Evolutionary conservation across 768 basidiomycete species (phyloP), one percentile per base, ranked within the genome.

Genomic region (Termitomyces sp.): DNA sequence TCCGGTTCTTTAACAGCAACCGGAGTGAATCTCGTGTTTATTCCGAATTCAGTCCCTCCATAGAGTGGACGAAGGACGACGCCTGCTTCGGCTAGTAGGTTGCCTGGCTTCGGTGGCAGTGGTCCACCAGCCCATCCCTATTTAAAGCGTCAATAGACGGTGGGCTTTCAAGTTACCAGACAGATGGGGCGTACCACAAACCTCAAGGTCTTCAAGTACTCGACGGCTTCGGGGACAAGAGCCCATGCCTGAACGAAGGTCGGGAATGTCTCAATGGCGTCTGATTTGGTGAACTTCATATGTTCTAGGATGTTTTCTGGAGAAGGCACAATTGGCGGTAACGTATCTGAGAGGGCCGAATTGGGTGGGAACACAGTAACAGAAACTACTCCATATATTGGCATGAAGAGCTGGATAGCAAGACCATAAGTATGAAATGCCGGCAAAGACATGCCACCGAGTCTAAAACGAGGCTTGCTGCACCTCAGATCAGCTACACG

Each of bases 361-460:
- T 35, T 50, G 6, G 74, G 76, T 19, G 75, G 69, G 53, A 68
- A 76, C 1, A 78, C 41, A 7, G 59, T 64, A 0, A 70, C 62
- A 3, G 70, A 60, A 1, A 57, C 41, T 7, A 70, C 50, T 26
- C 23, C 23, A 23, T 23, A 23, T 23, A 23, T 23, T 23, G 23
- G 23, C 23, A 23, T 23, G 23, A 23, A 56, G 0, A 78, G 50
- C 28, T 75, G 73, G 0, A 63, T 50, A 9, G 58, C 53, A 8
- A 71, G 30, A 1, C 77, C 75, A 3, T 71, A 57, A 0, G 65
- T 64, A 57, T 79, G 75, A 62, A 79, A 79, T 4, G 74, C 41
- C 1, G 78, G 78, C n/a, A 77, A 12, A 15, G n/a, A 56, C 55
- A 56, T 56, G 7, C 14, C 23, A 41, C 55, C 48, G 11, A 50